Evolutionary conservation across 2,329 filamentous ascomycete species (phyloP), one percentile per base, ranked within the genome.

Genomic region (Stagonosporopsis tanaceti): DNA sequence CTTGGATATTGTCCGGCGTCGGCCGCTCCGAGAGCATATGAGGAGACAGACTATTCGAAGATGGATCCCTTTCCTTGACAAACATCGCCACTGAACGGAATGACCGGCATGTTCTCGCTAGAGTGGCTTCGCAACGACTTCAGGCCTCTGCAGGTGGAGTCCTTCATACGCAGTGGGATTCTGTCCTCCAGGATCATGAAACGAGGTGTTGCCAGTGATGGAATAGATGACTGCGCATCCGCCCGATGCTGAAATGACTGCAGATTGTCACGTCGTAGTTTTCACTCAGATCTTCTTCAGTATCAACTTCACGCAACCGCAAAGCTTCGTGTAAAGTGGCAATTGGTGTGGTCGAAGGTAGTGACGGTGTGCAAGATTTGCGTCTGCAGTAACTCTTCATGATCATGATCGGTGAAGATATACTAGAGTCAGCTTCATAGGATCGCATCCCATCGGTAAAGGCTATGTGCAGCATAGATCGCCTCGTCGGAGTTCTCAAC

Each of bases 291-390:
- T 27, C 6, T 24, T 11, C 14, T n/a, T 24, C 8, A 8, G 6
- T 8, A 9, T 20, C 17, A 35, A 30, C n/a, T 12, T 17, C 8
- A n/a, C 12, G 2, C 7, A 6, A 15, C n/a, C 27, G 28, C 17
- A n/a, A 37, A 37, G 30, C 17, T 37, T 44, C 30, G 24, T 48
- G 25, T 39, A 24, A 35, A 40, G 44, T 28, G 15, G 27, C 9
- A 22, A 22, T 53, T 34, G 39, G 32, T 28, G 20, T 39, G 7
- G 2, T 34, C 1, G 28, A 11, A 27, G 20, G 1, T 12, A 17
- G 32, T 41, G 27, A 37, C 20, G 37, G 42, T 47, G 22, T 42
- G 47, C 47, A 39, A 14, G 35, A 47, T 9, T 11, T 50, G 47
- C 42, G 30, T 37, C 35, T 57, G 42, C 53, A 51, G 42, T 28